Conservation (phyloP, 192 early-diverging fungal genomes). For the Phycomyces nitens region DNA sequence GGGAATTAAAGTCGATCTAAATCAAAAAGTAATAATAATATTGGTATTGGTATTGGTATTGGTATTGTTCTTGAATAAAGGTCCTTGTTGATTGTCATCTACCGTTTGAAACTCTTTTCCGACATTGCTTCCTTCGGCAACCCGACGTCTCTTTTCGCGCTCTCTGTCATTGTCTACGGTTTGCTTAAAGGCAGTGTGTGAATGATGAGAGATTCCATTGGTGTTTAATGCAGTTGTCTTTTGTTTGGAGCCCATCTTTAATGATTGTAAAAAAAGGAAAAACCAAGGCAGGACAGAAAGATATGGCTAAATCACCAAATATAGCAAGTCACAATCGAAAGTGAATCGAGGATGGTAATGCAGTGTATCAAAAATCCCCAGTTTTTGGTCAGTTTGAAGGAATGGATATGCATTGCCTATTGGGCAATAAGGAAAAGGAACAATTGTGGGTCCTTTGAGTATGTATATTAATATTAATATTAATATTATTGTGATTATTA, state of each 20-base stretch:
- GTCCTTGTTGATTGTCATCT: neutral
- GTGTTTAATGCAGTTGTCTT: constrained; percentile 13
- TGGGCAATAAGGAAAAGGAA: too few relatives aligned
- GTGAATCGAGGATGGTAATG: too few relatives aligned
- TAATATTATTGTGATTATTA: too few relatives aligned
- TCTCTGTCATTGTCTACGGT: constrained; percentile 18
- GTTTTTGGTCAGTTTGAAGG: too few relatives aligned
- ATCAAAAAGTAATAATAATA: neutral
- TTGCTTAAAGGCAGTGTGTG: neutral
- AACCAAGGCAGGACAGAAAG: too few relatives aligned
- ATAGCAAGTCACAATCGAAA: neutral
- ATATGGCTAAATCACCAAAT: neutral
- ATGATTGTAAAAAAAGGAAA: too few relatives aligned
- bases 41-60: constrained; percentile 1
- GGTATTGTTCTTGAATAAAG: neutral
- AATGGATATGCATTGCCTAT: too few relatives aligned
- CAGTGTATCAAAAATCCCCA: too few relatives aligned
- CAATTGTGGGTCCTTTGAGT: too few relatives aligned
- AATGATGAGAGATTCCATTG: constrained; percentile 3
- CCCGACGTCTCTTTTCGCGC: constrained; percentile 18
- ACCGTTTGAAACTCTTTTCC: constrained; percentile 25
- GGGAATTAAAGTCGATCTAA: constrained; percentile 43
- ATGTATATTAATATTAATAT: too few relatives aligned
- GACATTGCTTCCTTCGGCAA: constrained; percentile 16
- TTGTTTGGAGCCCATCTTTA: constrained; percentile 20